A percentile compares a stretch with the other conserved stretches of the same genome.
Conservation (phyloP, 768 basidiomycete genomes). For the Leucocoprinus birnbaumii region DNA sequence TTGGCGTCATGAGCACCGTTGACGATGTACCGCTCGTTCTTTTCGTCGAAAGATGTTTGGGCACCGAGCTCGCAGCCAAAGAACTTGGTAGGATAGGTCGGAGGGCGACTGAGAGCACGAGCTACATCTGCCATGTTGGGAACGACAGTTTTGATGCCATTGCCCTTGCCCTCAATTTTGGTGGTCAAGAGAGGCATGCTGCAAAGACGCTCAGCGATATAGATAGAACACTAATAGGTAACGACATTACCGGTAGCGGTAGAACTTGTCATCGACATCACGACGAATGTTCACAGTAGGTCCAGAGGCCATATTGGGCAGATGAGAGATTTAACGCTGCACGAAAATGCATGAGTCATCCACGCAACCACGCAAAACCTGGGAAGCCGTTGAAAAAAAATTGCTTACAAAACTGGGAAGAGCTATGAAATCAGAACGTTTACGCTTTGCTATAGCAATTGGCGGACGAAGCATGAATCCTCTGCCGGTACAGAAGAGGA, state of each 20-base stretch:
- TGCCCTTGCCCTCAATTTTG: conserved; percentile 99
- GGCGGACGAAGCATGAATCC: conserved; percentile 94
- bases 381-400: no score
- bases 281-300: conserved; percentile 86
- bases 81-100: conserved; percentile 97
- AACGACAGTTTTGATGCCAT: conserved; percentile 98
- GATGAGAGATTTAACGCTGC: conserved; percentile 53
- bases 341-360: background rate
- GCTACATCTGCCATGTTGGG: conserved; percentile 99
- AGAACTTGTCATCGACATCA: conserved; percentile 96
- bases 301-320: conserved; percentile 83
- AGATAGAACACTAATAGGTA: background rate
- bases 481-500: conserved; percentile 69
- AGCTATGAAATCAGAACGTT: conserved; percentile 50
- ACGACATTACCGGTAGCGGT: conserved; percentile 76
- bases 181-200: conserved; percentile 95
- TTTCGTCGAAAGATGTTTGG: conserved; percentile 94
- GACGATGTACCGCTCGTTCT: conserved; percentile 97
- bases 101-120: conserved; percentile 90
- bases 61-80: conserved; percentile 99
- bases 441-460: conserved; percentile 68
- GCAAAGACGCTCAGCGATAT: background rate
- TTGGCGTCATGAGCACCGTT: conserved; percentile 93
- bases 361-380: no score
- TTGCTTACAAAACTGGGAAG: conserved; percentile 50